Percentiles rank a stretch among this genome's conserved stretches.
These are phyloP conservation scores for Logfia minima DNA, from an alignment of 129 eudicot species.

Conservation along the genomic window DNA sequence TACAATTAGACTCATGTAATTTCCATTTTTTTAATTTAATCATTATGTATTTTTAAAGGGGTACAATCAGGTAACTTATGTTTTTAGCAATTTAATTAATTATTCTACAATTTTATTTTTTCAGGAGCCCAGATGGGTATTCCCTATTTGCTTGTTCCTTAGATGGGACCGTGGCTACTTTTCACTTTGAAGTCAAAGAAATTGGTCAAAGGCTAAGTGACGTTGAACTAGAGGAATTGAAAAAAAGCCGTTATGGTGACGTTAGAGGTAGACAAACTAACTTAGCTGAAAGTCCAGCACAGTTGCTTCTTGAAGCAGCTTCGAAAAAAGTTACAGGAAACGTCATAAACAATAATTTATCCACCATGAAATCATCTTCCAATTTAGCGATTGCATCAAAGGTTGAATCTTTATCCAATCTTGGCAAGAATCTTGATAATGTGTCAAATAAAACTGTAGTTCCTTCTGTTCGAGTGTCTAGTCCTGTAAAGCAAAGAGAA, in stretches of 20 bases:
- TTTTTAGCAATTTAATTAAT: neutral
- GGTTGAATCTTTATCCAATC: conserved; percentile 44
- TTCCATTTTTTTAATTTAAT: neutral
- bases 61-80: no score
- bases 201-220: conserved; percentile 77
- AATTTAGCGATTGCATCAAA: conserved; percentile 41
- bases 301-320: conserved; percentile 92
- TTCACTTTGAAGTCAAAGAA: conserved; percentile 83
- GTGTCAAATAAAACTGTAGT: conserved; percentile 42
- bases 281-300: conserved; percentile 95
- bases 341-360: conserved; percentile 32
- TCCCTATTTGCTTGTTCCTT: conserved; percentile 92
- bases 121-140: conserved; percentile 99
- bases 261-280: conserved; percentile 81
- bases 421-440: conserved; percentile 48
- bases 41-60: neutral
- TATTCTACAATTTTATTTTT: neutral
- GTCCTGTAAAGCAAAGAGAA: conserved; percentile 94
- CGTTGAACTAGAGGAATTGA: conserved; percentile 71
- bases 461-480: conserved; percentile 47
- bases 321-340: conserved; percentile 52
- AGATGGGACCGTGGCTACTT: conserved; percentile 90
- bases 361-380: conserved; percentile 50
- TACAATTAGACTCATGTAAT: neutral
- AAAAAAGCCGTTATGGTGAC: conserved; percentile 91